Percentiles rank a stretch among this genome's conserved stretches.
Conservation (phyloP, 129 eudicot genomes). For the Pittosporum tobira region DNA sequence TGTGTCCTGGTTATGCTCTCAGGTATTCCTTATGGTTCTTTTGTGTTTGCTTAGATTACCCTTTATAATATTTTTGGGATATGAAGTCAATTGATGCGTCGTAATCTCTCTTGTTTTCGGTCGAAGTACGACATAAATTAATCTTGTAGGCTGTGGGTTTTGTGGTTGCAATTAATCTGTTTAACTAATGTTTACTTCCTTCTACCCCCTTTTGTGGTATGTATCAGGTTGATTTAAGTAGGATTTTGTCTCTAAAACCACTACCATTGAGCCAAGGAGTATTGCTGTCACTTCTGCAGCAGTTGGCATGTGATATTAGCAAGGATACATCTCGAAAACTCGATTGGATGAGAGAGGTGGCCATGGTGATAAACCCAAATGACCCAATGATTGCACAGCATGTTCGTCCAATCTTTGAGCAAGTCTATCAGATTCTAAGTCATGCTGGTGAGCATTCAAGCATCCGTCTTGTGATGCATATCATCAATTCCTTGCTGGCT, state of each 20-base stretch:
- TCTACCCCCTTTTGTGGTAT: not conserved
- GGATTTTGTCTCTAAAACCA: constrained; percentile 47
- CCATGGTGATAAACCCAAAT: constrained; percentile 57
- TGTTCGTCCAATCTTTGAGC: constrained; percentile 69
- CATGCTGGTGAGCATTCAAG: constrained; percentile 56
- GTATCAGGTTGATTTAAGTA: constrained; percentile 67
- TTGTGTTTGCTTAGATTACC: not conserved
- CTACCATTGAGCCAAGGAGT: constrained; percentile 86
- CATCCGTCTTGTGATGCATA: constrained; percentile 55
- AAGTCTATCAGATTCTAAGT: constrained; percentile 63
- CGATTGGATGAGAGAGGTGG: constrained; percentile 73
- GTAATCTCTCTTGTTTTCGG: too few relatives aligned
- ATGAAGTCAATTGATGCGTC: too few relatives aligned
- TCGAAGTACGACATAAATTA: too few relatives aligned
- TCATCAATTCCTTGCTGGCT: constrained; percentile 76
- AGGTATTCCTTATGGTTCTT: constrained; percentile 33
- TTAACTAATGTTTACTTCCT: too few relatives aligned
- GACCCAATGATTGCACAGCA: constrained; percentile 69
- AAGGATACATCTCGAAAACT: constrained; percentile 56
- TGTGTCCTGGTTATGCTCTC: constrained; percentile 94
- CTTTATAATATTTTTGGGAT: too few relatives aligned
- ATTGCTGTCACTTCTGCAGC: constrained; percentile 73
- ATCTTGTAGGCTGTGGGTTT: too few relatives aligned
- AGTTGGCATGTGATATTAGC: constrained; percentile 70
- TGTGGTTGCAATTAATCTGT: too few relatives aligned